These are phyloP conservation scores for Cryphonectria parasitica DNA, from an alignment of 2,329 filamentous ascomycete genomes.

Conservation along the genomic window DNA sequence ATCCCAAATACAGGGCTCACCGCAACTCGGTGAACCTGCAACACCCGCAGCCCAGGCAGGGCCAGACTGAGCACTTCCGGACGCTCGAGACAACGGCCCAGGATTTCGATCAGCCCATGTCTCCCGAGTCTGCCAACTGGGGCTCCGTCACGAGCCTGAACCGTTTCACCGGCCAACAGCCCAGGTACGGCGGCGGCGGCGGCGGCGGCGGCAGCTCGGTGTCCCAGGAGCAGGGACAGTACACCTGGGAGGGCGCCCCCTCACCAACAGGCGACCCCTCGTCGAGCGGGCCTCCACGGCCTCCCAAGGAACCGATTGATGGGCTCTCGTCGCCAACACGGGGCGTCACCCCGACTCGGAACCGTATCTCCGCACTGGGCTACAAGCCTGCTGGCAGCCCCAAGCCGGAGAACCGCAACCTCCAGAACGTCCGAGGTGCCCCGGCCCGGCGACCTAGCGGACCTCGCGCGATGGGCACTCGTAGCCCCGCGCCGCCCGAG, in stretches of 20 bases:
- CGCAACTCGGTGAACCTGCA: slow-evolving; percentile 79
- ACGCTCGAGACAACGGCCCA: slow-evolving; percentile 75
- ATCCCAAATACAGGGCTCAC: slow-evolving; percentile 82
- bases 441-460: slow-evolving; percentile 61
- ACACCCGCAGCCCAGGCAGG: slow-evolving; percentile 76
- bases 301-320: slow-evolving; percentile 66
- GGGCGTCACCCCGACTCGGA: slow-evolving; percentile 51
- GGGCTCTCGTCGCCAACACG: slow-evolving; percentile 34
- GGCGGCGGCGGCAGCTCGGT: slow-evolving; percentile 52
- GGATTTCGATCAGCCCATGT: slow-evolving; percentile 65
- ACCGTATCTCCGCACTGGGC: slow-evolving; percentile 47
- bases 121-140: slow-evolving; percentile 65
- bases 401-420: slow-evolving; percentile 60
- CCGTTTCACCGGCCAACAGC: slow-evolving; percentile 51
- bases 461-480: slow-evolving; percentile 65
- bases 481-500: slow-evolving; percentile 44
- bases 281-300: slow-evolving; percentile 54
- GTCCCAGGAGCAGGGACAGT: slow-evolving; percentile 35
- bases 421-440: slow-evolving; percentile 56
- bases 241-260: slow-evolving; percentile 36
- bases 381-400: slow-evolving; percentile 50
- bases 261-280: slow-evolving; percentile 43
- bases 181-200: slow-evolving; percentile 55
- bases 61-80: slow-evolving; percentile 74
- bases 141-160: slow-evolving; percentile 63